A percentile compares a stretch with the other conserved stretches of the same genome.
Evolutionary conservation across 192 early-diverging fungal genomes (phyloP).

Genomic region (Phlyctochytrium planicorne): DNA sequence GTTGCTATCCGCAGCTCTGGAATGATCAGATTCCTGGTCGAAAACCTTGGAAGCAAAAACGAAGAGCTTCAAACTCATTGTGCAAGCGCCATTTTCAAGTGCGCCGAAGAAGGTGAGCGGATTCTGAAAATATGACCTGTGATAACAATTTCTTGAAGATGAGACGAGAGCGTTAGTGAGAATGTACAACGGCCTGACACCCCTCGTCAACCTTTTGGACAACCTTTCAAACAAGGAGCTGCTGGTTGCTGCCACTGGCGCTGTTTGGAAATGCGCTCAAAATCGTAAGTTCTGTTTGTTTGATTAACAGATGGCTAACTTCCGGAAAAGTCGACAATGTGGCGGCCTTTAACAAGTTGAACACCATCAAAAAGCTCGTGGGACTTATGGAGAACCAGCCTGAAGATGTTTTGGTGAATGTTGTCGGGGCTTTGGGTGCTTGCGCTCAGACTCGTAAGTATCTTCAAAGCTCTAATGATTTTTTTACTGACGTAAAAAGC

Average conservation of each 20-base stretch:
- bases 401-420: conserved; percentile 67
- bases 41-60: conserved; percentile 58
- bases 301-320: background rate
- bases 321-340: conserved; percentile 56
- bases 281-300: conserved; percentile 42
- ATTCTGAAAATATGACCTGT: conserved; percentile 21
- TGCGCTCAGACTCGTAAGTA: conserved; percentile 60
- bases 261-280: conserved; percentile 68
- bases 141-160: conserved; percentile 30
- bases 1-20: conserved; percentile 56
- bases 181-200: conserved; percentile 50
- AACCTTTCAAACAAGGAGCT: conserved; percentile 61
- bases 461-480: background rate
- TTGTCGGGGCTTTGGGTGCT: conserved; percentile 62
- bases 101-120: conserved; percentile 58
- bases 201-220: conserved; percentile 59
- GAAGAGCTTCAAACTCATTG: conserved; percentile 62
- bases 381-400: conserved; percentile 67
- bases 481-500: conserved; percentile 23
- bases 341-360: conserved; percentile 60
- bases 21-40: conserved; percentile 65
- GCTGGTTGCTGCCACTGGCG: conserved; percentile 64
- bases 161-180: conserved; percentile 58
- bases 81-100: conserved; percentile 66
- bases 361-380: conserved; percentile 67